Base-by-base conservation (phyloP, 176 grass and related monocot genomes). In the Aegilops sharonensis region DNA sequence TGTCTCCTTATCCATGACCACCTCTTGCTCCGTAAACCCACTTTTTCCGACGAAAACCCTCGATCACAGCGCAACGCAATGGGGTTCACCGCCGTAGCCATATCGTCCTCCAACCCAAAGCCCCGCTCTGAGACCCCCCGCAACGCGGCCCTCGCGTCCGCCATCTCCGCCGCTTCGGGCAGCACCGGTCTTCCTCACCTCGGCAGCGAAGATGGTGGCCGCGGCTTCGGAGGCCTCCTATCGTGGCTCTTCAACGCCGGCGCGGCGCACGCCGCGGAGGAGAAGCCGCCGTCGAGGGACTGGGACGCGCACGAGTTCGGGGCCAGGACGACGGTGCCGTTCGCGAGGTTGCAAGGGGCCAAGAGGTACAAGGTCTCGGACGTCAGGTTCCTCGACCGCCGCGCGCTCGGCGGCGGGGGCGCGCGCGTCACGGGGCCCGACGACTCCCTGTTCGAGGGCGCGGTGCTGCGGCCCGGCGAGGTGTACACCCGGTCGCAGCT, bases 401-500 rank as follows among this genome's bases (percentile, higher is more conserved):
- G 70, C 2, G 65, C 85, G 0, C 62, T 54, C 2, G 75, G 91
- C 6, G 64, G 86, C 5, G 83, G 79, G 18, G 68, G 4, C 73
- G 83, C 43, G 74, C 47, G 27, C 27, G 27, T 77, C 4, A 75
- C 87, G 21, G 85, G 94, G 20, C 84, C 92, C 2, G 92, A 95
- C 8, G 97, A 98, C 68, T 92, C 94, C 71, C 94, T 98, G 81
- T 98, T 95, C 79, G 94, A 98, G 80, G 92, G 88, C 88, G 82
- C 95, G 45, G 94, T 90, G 8, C 92, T 95, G 78, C 90, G 84
- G 35, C 92, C 96, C n/a, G 92, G 94, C 21, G 96, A 94, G 24
- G 88, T 95, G 75, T 98, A 94, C 90, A 98, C 94, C 69, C 94
- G 94, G 79, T 88, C 92, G 14, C 96, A 98, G 92, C 90, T 98